Conservation (phyloP, 2,329 filamentous ascomycete genomes). For the Corynespora cassiicola region DNA sequence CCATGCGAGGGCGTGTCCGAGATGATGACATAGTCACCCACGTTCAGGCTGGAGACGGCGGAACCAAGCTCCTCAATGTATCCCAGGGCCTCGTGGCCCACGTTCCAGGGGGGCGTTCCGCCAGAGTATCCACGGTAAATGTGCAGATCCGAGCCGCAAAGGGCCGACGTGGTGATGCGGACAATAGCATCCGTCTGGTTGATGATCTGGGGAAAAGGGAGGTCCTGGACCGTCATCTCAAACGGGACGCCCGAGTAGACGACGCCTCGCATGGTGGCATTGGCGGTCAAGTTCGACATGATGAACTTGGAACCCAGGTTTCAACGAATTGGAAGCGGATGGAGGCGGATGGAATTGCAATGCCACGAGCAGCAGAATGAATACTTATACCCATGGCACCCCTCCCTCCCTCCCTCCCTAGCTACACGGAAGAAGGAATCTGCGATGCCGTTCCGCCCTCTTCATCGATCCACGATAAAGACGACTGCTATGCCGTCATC, state of each 20-base stretch:
- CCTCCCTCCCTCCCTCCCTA: too few relatives aligned
- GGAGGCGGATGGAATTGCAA: too few relatives aligned
- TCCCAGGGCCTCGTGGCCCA: constrained; percentile 90
- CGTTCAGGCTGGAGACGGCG: constrained; percentile 74
- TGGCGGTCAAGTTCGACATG: constrained; percentile 1
- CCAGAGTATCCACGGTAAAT: constrained; percentile 69
- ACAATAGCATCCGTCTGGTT: constrained; percentile 46
- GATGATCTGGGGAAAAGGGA: constrained; percentile 41
- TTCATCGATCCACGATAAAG: too few relatives aligned
- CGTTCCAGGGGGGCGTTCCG: constrained; percentile 73
- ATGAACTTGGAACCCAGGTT: background rate
- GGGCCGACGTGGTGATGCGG: constrained; percentile 45
- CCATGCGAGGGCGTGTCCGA: constrained; percentile 16
- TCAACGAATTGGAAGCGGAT: too few relatives aligned
- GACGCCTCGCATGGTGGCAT: constrained; percentile 35
- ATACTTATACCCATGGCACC: too few relatives aligned
- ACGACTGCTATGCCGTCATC: too few relatives aligned
- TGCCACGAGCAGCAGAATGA: too few relatives aligned
- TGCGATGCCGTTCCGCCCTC: too few relatives aligned
- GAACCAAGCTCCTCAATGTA: constrained; percentile 77
- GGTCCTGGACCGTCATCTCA: constrained; percentile 38
- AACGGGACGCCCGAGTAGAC: constrained; percentile 33
- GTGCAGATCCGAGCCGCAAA: constrained; percentile 39
- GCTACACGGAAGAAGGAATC: too few relatives aligned
- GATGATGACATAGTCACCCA: constrained; percentile 66